Conservation (phyloP, 2,329 filamentous ascomycete genomes). For the Fusarium nelsonii region DNA sequence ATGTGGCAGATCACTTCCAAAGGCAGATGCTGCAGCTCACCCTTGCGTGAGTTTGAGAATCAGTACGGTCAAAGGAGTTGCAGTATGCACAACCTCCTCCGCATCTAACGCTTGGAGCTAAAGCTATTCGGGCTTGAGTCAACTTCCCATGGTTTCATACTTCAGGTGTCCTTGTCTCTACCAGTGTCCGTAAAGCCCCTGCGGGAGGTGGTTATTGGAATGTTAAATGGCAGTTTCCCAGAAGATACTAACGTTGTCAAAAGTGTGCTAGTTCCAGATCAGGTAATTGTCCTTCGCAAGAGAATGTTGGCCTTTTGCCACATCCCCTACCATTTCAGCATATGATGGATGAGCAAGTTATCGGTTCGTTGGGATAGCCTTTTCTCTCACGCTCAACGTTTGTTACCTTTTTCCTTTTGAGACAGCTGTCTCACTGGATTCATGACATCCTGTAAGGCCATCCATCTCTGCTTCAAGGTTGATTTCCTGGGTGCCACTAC, state of each 20-base stretch:
- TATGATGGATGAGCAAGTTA: neutral
- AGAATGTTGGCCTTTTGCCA: neutral
- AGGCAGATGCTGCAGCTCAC: neutral
- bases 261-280: neutral
- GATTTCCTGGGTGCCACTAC: neutral
- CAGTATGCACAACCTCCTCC: neutral
- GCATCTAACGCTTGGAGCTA: neutral
- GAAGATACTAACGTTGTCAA: neutral
- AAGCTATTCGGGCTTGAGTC: neutral
- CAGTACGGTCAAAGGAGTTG: neutral
- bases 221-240: neutral
- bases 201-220: neutral
- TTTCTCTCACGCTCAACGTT: neutral
- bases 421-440: neutral
- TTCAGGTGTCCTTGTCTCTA: neutral
- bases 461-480: constrained; percentile 10
- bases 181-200: neutral
- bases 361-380: neutral
- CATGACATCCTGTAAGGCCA: neutral
- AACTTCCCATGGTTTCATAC: neutral
- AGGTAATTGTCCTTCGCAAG: neutral
- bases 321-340: neutral
- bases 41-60: neutral
- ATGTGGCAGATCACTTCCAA: neutral
- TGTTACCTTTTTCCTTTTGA: neutral